A percentile compares a stretch with the other conserved stretches of the same genome.
Evolutionary conservation across 106 monocot genomes (phyloP).

Genomic region (Dendrobium chrysotoxum): DNA sequence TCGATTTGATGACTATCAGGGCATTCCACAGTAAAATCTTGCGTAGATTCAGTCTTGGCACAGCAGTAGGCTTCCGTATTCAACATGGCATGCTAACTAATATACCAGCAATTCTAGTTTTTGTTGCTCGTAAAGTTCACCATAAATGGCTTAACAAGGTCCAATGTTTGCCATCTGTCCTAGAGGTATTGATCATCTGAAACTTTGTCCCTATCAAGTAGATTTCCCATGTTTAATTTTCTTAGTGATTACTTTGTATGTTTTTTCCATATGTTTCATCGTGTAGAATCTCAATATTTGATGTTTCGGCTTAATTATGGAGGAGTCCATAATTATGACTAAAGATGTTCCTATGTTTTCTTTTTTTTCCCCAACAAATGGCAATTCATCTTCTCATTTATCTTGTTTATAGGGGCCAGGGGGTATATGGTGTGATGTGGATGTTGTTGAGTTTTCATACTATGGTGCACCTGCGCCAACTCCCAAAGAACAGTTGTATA

Average conservation of each 20-base stretch:
- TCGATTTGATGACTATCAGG: slow-evolving; percentile 93
- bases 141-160: slow-evolving; percentile 68
- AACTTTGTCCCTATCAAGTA: background rate
- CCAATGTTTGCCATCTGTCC: slow-evolving; percentile 72
- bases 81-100: slow-evolving; percentile 62
- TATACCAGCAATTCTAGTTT: slow-evolving; percentile 88
- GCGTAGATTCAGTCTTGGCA: slow-evolving; percentile 79
- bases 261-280: no score
- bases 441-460: slow-evolving; percentile 95
- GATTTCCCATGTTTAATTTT: no score
- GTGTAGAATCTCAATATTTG: no score
- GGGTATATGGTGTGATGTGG: slow-evolving; percentile 97
- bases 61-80: slow-evolving; percentile 91
- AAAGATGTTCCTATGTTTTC: background rate
- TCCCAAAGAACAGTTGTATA: slow-evolving; percentile 85
- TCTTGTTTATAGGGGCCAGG: slow-evolving; percentile 60
- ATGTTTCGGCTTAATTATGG: no score
- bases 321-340: no score
- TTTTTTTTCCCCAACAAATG: background rate
- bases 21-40: slow-evolving; percentile 97
- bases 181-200: slow-evolving; percentile 47
- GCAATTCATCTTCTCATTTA: background rate
- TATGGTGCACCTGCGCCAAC: slow-evolving; percentile 88
- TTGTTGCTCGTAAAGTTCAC: slow-evolving; percentile 93
- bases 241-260: no score